Conservation (phyloP, 2,329 filamentous ascomycete species). For the Cercospora sesami region DNA sequence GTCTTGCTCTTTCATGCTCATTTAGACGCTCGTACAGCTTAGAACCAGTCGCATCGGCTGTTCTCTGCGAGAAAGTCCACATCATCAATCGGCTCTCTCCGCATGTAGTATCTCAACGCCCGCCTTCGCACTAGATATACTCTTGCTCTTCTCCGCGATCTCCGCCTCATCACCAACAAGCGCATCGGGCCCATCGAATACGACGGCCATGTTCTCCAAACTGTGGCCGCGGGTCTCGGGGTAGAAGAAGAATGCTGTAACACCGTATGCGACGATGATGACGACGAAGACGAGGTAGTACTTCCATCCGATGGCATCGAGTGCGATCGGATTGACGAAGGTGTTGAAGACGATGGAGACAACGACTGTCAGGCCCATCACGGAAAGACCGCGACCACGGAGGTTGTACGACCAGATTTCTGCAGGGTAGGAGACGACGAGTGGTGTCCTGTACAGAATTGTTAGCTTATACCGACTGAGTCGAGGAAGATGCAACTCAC, state of each 20-base stretch:
- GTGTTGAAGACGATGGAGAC: constrained; percentile 37
- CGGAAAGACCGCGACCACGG: constrained; percentile 31
- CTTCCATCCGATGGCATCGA: constrained; percentile 44
- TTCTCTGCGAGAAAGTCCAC: not conserved
- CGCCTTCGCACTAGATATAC: constrained; percentile 20
- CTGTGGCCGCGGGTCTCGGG: constrained; percentile 28
- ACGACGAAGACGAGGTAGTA: constrained; percentile 49
- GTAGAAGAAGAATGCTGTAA: constrained; percentile 26
- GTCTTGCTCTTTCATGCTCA: not conserved
- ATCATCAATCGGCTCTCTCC: constrained; percentile 2
- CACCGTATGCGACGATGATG: constrained; percentile 31
- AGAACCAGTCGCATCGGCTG: not conserved
- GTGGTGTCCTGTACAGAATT: constrained; percentile 29
- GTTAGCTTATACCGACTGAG: not conserved
- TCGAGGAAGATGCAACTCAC: constrained; percentile 7
- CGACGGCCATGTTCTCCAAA: constrained; percentile 48
- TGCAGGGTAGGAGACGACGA: constrained; percentile 38
- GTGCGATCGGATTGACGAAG: constrained; percentile 48
- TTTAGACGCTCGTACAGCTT: not conserved
- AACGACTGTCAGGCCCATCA: constrained; percentile 27
- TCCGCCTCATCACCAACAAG: constrained; percentile 19
- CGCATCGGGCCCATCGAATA: constrained; percentile 41
- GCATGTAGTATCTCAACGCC: constrained; percentile 15
- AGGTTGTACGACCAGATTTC: constrained; percentile 41
- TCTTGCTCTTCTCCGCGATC: constrained; percentile 19